Percentiles rank a stretch among this genome's conserved stretches.
Conservation (phyloP, 2,329 filamentous ascomycete genomes). For the Emergomyces pasteurianus region DNA sequence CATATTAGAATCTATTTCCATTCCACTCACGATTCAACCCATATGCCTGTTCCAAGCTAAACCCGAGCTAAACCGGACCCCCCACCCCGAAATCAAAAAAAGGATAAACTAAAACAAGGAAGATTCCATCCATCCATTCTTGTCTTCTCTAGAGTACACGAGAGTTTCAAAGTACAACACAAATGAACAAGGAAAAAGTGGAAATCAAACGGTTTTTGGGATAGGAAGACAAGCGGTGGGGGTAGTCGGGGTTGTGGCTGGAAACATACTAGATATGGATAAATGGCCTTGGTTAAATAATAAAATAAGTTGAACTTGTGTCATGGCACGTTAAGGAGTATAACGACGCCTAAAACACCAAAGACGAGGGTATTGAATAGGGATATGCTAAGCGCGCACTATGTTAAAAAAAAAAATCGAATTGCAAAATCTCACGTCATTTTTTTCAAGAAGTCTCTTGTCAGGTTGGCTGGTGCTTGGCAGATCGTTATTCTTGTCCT, state of each 20-base stretch:
- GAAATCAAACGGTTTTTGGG: not conserved
- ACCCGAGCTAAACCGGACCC: not conserved
- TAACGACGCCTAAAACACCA: not conserved
- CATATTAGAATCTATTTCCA: not conserved
- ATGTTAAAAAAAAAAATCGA: not conserved
- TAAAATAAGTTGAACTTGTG: not conserved
- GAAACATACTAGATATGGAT: not conserved
- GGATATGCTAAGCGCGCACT: not conserved
- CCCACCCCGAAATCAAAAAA: not conserved
- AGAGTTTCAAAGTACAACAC: not conserved
- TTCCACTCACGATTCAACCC: not conserved
- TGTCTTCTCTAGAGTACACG: not conserved
- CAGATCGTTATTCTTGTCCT: not conserved
- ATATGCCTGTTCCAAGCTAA: not conserved
- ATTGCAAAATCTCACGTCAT: not conserved
- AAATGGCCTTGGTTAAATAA: not conserved
- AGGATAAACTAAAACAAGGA: not conserved
- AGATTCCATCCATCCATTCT: not conserved
- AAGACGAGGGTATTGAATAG: not conserved
- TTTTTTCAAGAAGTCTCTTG: not conserved
- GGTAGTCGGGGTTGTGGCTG: not conserved
- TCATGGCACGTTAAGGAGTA: not conserved
- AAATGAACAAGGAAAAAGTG: not conserved
- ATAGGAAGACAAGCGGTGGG: not conserved
- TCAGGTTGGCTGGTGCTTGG: not conserved